Evolutionary conservation across 345 rosid genomes (phyloP).

Genomic region (Excoecaria cochinchinensis): DNA sequence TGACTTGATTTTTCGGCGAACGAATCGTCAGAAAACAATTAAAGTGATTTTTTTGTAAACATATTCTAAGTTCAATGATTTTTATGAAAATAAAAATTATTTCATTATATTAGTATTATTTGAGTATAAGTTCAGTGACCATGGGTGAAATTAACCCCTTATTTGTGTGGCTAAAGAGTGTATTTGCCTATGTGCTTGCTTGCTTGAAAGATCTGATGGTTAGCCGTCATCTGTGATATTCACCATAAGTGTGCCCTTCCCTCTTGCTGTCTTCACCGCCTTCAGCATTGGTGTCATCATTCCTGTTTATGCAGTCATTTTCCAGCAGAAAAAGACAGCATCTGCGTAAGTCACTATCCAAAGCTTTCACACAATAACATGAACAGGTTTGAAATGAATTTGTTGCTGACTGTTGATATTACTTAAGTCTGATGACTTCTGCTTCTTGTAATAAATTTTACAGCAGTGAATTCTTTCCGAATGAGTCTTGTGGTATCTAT

Average conservation of each 20-base stretch:
- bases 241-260: background rate
- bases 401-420: constrained; percentile 13
- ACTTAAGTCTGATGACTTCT: background rate
- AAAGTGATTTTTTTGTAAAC: too few species aligned
- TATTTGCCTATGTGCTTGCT: too few species aligned
- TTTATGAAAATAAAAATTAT: too few species aligned
- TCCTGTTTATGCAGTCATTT: constrained; percentile 86
- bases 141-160: too few species aligned
- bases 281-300: constrained; percentile 82
- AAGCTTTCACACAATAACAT: constrained; percentile 25
- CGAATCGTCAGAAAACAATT: too few species aligned
- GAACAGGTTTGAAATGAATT: constrained; percentile 11
- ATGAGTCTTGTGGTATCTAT: background rate
- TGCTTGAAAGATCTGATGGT: too few species aligned
- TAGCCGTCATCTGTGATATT: too few species aligned
- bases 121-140: too few species aligned
- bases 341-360: constrained; percentile 42
- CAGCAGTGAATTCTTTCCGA: background rate
- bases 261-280: constrained; percentile 79
- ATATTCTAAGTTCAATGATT: too few species aligned
- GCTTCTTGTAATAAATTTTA: constrained; percentile 12
- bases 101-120: too few species aligned
- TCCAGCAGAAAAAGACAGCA: constrained; percentile 92
- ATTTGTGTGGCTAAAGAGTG: too few species aligned
- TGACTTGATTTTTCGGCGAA: too few species aligned